Base-by-base conservation (phyloP, 257 asterid species). In the Thymus mandschuricus region DNA sequence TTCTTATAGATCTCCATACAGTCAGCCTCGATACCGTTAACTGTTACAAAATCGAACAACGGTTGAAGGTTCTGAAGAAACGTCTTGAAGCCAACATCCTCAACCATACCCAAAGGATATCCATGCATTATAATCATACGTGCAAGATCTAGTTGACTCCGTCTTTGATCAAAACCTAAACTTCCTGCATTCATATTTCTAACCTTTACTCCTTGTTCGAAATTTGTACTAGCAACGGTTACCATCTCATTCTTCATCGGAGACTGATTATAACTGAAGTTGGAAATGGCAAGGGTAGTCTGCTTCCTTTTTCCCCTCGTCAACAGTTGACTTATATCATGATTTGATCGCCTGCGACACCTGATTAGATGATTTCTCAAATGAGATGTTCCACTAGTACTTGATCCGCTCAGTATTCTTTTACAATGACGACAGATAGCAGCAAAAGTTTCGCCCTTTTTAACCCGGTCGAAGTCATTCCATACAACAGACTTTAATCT, bases 381-480 rank as follows among this genome's bases (percentile, higher is more conserved):
- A 73, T 94, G 97, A 45, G 98, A 89, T 8, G 98, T 94, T 45
- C 97, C 98, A 75, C 98, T 94, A 15, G 95, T 89, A 71, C 98
- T 94, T 57, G 97, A 94, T 10, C 98, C 98, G 46, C 96, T 89
- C 29, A 94, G 98, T 74, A 84, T 86, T 88, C 97, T 81, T 60
- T 91, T 86, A 74, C 98, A 94, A 70, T 91, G 97, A 64, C 88
- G 83, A 72, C 97, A 94, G 56, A 91, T 83, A 29, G 97, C 98
- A 9, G 86, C 81, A 70, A 85, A 84, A 0, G 91, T 81, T 75
- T 94, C 97, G 13, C 96, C 98, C 50, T 83, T 89, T 65, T 85
- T 91, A 44, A 94, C 94, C 79, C 98, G 79, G 83, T 91, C 98
- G 60, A 94, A 94, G 79, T 94, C 97, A 72, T 88, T 91, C 98